A percentile compares a stretch with the other conserved stretches of the same genome.
phyloP scores from a whole-genome alignment of 768 basidiomycete genomes.

The Auriscalpium orientale region DNA sequence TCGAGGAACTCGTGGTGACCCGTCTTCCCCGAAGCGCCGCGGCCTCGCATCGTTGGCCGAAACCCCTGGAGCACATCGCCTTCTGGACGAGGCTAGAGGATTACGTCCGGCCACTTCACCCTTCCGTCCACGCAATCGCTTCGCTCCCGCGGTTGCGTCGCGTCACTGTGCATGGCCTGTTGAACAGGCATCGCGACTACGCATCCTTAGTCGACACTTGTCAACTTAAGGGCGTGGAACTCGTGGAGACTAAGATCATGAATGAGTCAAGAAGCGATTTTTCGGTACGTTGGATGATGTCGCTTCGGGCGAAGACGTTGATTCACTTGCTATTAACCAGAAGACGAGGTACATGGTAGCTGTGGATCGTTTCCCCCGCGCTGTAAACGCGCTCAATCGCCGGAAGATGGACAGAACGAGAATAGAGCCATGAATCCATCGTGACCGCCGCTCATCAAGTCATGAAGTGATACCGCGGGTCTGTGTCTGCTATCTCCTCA shows the following conservation, averaged over 20 bases:
- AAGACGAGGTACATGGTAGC: background rate
- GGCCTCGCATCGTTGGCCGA: background rate
- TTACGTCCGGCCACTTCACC: background rate
- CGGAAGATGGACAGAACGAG: background rate
- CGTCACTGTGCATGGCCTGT: background rate
- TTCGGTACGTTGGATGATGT: too few relatives aligned
- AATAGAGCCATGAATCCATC: background rate
- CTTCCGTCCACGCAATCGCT: background rate
- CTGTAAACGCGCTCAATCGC: background rate
- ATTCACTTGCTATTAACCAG: background rate
- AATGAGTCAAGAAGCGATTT: too few relatives aligned
- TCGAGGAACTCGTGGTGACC: background rate
- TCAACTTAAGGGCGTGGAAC: background rate
- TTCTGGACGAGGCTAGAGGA: background rate
- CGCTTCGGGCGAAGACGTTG: too few relatives aligned
- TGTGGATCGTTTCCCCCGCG: background rate
- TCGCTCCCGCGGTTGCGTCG: background rate
- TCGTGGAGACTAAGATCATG: background rate
- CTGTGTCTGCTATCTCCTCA: conserved; percentile 30
- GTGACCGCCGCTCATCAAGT: conserved; percentile 19
- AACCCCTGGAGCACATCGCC: background rate
- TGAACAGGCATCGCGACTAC: background rate
- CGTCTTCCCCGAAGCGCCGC: background rate
- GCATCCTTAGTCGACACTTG: background rate
- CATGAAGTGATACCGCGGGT: conserved; percentile 49